Conservation (phyloP, 768 basidiomycete genomes). For the Trametes gibbosa region DNA sequence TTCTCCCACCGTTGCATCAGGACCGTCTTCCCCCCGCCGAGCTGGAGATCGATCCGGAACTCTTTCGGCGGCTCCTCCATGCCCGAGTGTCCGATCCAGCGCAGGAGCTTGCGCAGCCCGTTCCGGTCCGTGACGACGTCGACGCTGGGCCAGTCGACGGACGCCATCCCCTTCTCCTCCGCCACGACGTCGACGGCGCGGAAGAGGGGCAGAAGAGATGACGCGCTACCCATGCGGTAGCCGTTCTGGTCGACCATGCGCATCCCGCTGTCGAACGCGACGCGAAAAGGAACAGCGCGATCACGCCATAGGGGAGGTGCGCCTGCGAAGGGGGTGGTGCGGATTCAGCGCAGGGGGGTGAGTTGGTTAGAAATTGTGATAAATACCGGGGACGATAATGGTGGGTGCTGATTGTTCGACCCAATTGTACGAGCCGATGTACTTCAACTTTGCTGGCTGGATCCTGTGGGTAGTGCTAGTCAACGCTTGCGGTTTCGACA, state of each 20-base stretch:
- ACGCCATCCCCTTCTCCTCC: conserved; percentile 24
- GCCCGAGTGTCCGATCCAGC: conserved; percentile 43
- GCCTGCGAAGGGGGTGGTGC: conserved; percentile 35
- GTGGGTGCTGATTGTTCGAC: conserved; percentile 40
- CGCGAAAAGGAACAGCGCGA: conserved; percentile 45
- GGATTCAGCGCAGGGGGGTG: too few species aligned
- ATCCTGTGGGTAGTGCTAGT: background rate
- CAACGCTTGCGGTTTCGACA: background rate
- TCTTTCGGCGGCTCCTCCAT: conserved; percentile 26
- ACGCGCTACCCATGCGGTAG: conserved; percentile 35
- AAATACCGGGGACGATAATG: conserved; percentile 49
- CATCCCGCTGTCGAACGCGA: conserved; percentile 51
- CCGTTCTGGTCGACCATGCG: conserved; percentile 59
- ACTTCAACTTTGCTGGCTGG: conserved; percentile 34
- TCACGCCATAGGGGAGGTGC: conserved; percentile 59
- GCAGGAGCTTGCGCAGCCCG: conserved; percentile 57
- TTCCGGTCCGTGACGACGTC: conserved; percentile 64
- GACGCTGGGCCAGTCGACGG: conserved; percentile 37
- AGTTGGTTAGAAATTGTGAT: background rate
- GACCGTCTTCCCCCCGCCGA: conserved; percentile 55
- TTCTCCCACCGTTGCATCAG: conserved; percentile 62
- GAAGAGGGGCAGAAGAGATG: conserved; percentile 53
- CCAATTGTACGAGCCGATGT: conserved; percentile 57
- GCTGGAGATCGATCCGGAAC: conserved; percentile 73
- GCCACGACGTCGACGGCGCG: conserved; percentile 48